These are phyloP conservation scores for Manihot esculenta DNA, from an alignment of 441 rosid species.

Conservation along the genomic window DNA sequence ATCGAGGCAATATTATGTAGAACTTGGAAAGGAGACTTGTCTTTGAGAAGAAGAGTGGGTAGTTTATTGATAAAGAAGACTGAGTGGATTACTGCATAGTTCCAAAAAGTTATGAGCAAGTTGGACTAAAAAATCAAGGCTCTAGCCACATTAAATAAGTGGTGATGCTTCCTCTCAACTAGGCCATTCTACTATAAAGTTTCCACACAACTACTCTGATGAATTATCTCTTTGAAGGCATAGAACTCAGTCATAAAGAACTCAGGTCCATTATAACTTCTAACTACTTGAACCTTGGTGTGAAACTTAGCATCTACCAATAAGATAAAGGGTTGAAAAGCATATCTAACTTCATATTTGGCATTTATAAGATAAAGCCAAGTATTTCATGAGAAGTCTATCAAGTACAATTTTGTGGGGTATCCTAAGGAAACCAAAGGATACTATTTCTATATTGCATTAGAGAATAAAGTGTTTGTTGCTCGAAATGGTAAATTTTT, in stretches of 20 bases:
- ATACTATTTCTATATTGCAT: too few species aligned
- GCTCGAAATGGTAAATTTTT: too few species aligned
- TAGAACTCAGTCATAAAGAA: background rate
- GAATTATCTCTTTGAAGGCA: background rate
- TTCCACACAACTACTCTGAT: background rate
- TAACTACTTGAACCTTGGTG: background rate
- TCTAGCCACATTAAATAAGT: background rate
- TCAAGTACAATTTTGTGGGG: too few species aligned
- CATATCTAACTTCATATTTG: background rate
- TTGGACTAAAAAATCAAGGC: background rate
- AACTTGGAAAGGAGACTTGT: background rate
- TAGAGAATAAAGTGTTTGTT: too few species aligned
- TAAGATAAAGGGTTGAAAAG: background rate
- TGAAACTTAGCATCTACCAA: background rate
- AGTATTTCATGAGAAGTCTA: too few species aligned
- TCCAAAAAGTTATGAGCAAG: too few species aligned
- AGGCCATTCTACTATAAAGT: background rate
- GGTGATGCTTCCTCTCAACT: background rate
- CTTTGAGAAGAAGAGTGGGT: background rate
- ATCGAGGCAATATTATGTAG: background rate
- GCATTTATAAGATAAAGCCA: background rate
- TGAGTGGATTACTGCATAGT: background rate
- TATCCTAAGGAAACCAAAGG: too few species aligned
- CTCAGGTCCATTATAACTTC: constrained; percentile 1
- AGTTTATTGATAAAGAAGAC: background rate